These are phyloP conservation scores for Neolentinus lepideus DNA, from an alignment of 1,284 basidiomycete species.

Conservation along the genomic window DNA sequence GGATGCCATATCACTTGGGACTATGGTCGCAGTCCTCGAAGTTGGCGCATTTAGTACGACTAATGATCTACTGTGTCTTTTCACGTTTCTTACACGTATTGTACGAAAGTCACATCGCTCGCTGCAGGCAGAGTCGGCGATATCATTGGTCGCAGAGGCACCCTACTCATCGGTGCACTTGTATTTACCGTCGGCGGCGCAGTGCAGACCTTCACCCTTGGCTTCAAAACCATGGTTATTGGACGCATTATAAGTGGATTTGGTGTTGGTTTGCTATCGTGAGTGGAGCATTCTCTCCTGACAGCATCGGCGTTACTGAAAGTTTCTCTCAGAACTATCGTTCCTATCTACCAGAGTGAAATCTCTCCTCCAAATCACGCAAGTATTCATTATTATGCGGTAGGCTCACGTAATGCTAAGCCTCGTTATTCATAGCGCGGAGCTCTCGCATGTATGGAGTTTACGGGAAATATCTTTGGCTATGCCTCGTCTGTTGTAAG, in stretches of 20 bases:
- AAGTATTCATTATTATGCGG: slow-evolving; percentile 20
- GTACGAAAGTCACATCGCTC: slow-evolving; percentile 73
- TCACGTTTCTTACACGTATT: not conserved
- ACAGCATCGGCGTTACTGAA: slow-evolving; percentile 1
- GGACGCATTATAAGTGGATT: slow-evolving; percentile 88
- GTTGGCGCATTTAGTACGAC: slow-evolving; percentile 83
- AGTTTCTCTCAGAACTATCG: slow-evolving; percentile 66
- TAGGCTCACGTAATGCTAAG: slow-evolving; percentile 8
- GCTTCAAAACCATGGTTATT: slow-evolving; percentile 82
- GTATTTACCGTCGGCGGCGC: slow-evolving; percentile 87
- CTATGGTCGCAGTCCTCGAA: slow-evolving; percentile 91
- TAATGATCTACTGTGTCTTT: not conserved
- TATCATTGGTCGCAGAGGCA: slow-evolving; percentile 80
- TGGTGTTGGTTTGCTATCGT: slow-evolving; percentile 92
- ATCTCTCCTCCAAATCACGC: slow-evolving; percentile 93
- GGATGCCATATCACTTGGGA: slow-evolving; percentile 59
- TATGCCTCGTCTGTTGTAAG: slow-evolving; percentile 92
- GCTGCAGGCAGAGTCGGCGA: slow-evolving; percentile 88
- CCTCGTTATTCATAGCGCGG: slow-evolving; percentile 53
- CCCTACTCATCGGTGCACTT: slow-evolving; percentile 81
- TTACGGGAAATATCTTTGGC: slow-evolving; percentile 90
- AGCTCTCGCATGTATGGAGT: slow-evolving; percentile 93
- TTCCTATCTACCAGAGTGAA: slow-evolving; percentile 97
- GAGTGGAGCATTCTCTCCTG: slow-evolving; percentile 22
- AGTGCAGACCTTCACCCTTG: slow-evolving; percentile 83